phyloP scores from a whole-genome alignment of 352 stramenopile species.

The Globisporangium okanoganense region DNA sequence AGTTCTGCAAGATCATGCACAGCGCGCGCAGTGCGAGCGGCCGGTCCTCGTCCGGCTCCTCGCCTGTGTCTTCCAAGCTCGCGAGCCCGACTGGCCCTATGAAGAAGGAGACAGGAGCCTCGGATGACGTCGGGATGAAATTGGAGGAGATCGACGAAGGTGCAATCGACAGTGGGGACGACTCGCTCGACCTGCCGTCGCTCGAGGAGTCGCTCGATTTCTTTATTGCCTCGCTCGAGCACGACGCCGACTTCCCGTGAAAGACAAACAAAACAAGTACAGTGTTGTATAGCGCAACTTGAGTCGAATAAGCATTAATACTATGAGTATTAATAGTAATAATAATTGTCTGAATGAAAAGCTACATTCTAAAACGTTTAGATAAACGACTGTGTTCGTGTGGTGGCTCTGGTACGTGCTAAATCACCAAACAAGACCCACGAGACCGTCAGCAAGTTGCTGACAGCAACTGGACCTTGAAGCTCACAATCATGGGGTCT shows the following conservation, averaged over 20 bases:
- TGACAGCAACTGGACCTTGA: no score
- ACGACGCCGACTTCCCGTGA: background rate
- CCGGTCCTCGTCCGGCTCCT: background rate
- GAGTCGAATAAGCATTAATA: no score
- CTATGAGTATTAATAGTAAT: no score
- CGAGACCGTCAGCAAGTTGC: no score
- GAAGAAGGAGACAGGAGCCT: background rate
- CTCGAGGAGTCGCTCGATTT: slow-evolving; percentile 1
- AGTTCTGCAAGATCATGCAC: slow-evolving; percentile 14
- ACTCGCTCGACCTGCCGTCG: background rate
- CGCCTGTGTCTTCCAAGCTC: background rate
- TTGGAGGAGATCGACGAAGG: background rate
- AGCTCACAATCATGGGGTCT: no score
- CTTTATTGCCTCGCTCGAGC: slow-evolving; percentile 3
- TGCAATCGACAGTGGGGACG: slow-evolving; percentile 6
- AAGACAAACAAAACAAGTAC: background rate
- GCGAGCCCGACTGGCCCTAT: background rate
- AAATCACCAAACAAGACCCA: no score
- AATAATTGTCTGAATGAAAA: no score
- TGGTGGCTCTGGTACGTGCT: no score
- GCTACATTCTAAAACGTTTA: no score
- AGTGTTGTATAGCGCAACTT: background rate
- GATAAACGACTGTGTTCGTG: no score
- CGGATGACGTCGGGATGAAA: background rate
- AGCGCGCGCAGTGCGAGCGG: background rate